Conservation (phyloP, 192 early-diverging fungal species). For the Umbelopsis sp. region DNA sequence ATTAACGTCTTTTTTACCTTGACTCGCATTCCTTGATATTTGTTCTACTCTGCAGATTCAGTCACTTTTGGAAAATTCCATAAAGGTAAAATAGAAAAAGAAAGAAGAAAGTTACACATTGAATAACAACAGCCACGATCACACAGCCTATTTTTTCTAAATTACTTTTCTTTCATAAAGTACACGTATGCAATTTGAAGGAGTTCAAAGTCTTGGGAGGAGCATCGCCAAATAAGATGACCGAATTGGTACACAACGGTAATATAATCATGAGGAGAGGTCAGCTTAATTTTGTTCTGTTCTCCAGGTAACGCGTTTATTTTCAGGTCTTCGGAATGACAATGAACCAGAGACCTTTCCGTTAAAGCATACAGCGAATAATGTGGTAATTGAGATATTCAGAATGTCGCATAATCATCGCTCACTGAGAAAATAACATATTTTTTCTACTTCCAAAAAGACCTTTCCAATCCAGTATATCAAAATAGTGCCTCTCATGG, state of each 20-base stretch:
- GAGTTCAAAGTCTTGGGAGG: constrained; percentile 97
- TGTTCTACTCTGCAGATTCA: constrained; percentile 49
- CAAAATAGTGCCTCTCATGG: constrained; percentile 89
- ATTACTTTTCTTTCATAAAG: constrained; percentile 14
- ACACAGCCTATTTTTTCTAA: not conserved
- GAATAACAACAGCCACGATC: not conserved
- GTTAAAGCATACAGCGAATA: constrained; percentile 72
- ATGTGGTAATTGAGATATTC: constrained; percentile 51
- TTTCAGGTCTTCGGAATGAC: constrained; percentile 61
- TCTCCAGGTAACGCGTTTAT: not conserved
- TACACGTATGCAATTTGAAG: constrained; percentile 94
- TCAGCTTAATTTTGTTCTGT: too few relatives aligned
- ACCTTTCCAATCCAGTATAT: constrained; percentile 90
- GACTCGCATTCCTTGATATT: not conserved
- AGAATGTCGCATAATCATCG: not conserved
- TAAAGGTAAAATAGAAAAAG: constrained; percentile 44
- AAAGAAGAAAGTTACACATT: too few relatives aligned
- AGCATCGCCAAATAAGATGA: constrained; percentile 79
- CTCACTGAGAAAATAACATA: not conserved
- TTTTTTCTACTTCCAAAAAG: constrained; percentile 30
- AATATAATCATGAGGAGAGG: too few relatives aligned
- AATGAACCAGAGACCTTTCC: constrained; percentile 86
- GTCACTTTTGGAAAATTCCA: constrained; percentile 97
- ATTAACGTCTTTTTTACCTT: not conserved
- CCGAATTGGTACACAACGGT: constrained; percentile 80